A percentile compares a stretch with the other conserved stretches of the same genome.
These are phyloP conservation scores for Ophiostoma populinum DNA, from an alignment of 2,329 filamentous ascomycete genomes.

Conservation along the genomic window DNA sequence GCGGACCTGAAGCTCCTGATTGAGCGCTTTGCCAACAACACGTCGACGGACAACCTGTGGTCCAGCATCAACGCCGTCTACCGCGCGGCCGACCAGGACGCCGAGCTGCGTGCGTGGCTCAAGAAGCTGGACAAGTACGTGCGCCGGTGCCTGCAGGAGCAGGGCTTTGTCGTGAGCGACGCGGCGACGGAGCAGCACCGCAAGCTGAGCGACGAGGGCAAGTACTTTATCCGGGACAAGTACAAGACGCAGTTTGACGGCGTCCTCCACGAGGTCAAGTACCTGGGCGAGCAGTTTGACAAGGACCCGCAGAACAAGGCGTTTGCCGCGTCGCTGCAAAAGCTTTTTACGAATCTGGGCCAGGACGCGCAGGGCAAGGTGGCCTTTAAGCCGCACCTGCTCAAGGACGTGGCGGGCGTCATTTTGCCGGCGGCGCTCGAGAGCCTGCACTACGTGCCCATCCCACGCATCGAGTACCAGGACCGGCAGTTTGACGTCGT, in stretches of 20 bases:
- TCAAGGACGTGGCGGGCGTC: slow-evolving; percentile 77
- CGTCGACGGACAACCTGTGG: slow-evolving; percentile 74
- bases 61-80: slow-evolving; percentile 75
- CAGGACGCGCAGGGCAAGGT: slow-evolving; percentile 71
- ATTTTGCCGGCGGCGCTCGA: slow-evolving; percentile 73
- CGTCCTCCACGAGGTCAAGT: slow-evolving; percentile 78
- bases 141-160: slow-evolving; percentile 67
- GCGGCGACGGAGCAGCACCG: slow-evolving; percentile 68
- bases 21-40: slow-evolving; percentile 91
- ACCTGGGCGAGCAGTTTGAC: slow-evolving; percentile 77
- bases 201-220: slow-evolving; percentile 65
- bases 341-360: slow-evolving; percentile 76
- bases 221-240: slow-evolving; percentile 72
- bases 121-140: slow-evolving; percentile 59
- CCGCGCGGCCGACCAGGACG: slow-evolving; percentile 67
- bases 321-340: slow-evolving; percentile 60
- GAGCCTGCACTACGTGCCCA: slow-evolving; percentile 73
- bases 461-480: slow-evolving; percentile 85
- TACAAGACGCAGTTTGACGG: slow-evolving; percentile 77
- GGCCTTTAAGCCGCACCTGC: slow-evolving; percentile 77
- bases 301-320: slow-evolving; percentile 71
- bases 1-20: slow-evolving; percentile 70
- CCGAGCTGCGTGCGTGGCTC: slow-evolving; percentile 83
- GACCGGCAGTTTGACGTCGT: slow-evolving; percentile 73
- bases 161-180: slow-evolving; percentile 82